These are phyloP conservation scores for Heimioporus sp. DNA, from an alignment of 768 basidiomycete species.

Conservation along the genomic window DNA sequence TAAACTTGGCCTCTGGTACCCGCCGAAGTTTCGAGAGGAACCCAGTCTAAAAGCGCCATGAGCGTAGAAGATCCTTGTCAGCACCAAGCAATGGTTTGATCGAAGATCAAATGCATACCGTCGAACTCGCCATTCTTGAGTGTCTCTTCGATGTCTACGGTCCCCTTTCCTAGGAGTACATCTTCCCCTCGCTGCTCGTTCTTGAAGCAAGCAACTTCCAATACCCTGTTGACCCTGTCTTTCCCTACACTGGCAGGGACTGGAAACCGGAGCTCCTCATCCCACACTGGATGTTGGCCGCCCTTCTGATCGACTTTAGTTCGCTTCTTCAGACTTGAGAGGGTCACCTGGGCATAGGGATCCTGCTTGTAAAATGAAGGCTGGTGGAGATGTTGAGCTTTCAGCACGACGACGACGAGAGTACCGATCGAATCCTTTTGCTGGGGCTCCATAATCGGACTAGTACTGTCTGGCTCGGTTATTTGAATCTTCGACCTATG, in stretches of 20 bases:
- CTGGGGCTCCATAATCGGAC: constrained; percentile 21
- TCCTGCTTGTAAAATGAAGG: constrained; percentile 91
- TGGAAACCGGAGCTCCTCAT: constrained; percentile 80
- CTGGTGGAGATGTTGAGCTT: constrained; percentile 82
- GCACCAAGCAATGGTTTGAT: background rate
- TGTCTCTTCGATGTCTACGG: constrained; percentile 74
- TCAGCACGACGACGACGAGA: constrained; percentile 80
- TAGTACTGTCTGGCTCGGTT: too few relatives aligned
- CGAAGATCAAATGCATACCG: constrained; percentile 48
- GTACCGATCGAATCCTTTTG: constrained; percentile 63
- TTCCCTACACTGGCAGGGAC: constrained; percentile 61
- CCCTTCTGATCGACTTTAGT: constrained; percentile 80
- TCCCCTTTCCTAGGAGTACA: constrained; percentile 68
- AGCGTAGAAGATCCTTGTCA: constrained; percentile 3
- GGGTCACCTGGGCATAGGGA: constrained; percentile 67
- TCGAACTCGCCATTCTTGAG: constrained; percentile 89
- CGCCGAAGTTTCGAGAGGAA: constrained; percentile 54
- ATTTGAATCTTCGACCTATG: too few relatives aligned
- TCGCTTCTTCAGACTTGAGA: constrained; percentile 61
- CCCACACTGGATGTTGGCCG: constrained; percentile 94
- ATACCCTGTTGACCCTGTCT: constrained; percentile 41
- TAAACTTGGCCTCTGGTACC: constrained; percentile 81
- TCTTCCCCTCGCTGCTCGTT: constrained; percentile 75
- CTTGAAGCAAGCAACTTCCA: constrained; percentile 78
- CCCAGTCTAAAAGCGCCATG: constrained; percentile 57